phyloP scores from a whole-genome alignment of 345 rosid species.

The Hypericum perforatum region DNA sequence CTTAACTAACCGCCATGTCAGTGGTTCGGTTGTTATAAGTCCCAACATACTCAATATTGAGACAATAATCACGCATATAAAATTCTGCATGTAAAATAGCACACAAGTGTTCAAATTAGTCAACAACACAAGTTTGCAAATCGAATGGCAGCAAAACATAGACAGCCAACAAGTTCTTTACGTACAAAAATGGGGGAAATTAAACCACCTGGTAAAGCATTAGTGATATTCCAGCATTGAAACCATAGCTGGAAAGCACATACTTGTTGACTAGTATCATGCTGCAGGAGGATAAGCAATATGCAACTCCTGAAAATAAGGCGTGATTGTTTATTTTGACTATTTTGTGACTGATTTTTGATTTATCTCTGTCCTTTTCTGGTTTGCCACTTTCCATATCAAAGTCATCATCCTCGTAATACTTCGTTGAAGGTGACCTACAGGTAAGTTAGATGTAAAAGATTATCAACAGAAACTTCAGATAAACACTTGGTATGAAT shows the following conservation, averaged over 20 bases:
- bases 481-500: not conserved
- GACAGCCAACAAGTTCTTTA: not conserved
- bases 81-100: constrained; percentile 51
- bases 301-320: constrained; percentile 77
- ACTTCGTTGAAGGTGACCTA: constrained; percentile 54
- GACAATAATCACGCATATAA: constrained; percentile 79
- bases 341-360: constrained; percentile 27
- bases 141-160: constrained; percentile 1
- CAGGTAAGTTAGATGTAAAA: constrained; percentile 7
- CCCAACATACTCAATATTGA: constrained; percentile 56
- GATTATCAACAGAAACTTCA: not conserved
- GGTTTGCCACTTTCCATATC: constrained; percentile 82
- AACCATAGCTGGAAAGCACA: constrained; percentile 89
- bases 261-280: constrained; percentile 92
- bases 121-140: constrained; percentile 3
- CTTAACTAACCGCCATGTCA: constrained; percentile 71
- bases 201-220: constrained; percentile 84
- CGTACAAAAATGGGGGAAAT: constrained; percentile 5
- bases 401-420: constrained; percentile 42
- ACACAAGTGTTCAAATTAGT: constrained; percentile 7
- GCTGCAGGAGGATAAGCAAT: constrained; percentile 91
- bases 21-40: constrained; percentile 72
- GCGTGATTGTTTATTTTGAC: constrained; percentile 61
- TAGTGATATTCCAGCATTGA: constrained; percentile 87
- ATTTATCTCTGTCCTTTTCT: constrained; percentile 49